These are phyloP conservation scores for Arthroderma sp. DNA, from an alignment of 2,329 filamentous ascomycete genomes.

Conservation along the genomic window DNA sequence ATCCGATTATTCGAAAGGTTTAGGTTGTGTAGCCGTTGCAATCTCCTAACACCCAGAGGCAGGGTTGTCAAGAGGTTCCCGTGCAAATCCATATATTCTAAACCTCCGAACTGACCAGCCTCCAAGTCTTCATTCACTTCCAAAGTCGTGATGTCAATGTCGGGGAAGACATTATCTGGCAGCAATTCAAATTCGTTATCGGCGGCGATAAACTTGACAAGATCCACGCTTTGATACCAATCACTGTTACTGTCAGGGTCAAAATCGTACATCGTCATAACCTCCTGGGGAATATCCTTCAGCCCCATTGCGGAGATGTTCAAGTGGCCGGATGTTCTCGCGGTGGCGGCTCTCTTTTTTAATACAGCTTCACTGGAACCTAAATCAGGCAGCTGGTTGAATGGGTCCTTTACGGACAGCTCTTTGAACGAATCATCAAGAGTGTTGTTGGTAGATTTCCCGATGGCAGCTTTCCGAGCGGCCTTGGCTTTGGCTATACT, in stretches of 20 bases:
- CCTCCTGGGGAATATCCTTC: constrained; percentile 64
- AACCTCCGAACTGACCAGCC: constrained; percentile 65
- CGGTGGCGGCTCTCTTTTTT: constrained; percentile 57
- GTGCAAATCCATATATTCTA: constrained; percentile 75
- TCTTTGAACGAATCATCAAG: constrained; percentile 37
- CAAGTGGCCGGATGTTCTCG: constrained; percentile 63
- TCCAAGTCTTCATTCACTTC: constrained; percentile 52
- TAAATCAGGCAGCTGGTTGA: constrained; percentile 49
- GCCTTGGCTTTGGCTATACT: constrained; percentile 90
- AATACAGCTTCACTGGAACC: constrained; percentile 53
- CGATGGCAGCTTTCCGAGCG: constrained; percentile 46
- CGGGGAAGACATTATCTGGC: constrained; percentile 65
- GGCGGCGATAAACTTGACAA: constrained; percentile 70
- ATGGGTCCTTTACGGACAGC: constrained; percentile 28
- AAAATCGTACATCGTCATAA: constrained; percentile 81
- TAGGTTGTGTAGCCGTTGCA: constrained; percentile 62
- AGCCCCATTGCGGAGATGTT: constrained; percentile 80
- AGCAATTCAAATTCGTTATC: constrained; percentile 76
- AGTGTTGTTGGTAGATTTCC: constrained; percentile 9
- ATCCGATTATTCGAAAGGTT: constrained; percentile 81
- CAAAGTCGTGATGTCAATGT: constrained; percentile 43
- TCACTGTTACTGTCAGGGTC: constrained; percentile 52
- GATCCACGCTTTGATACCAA: constrained; percentile 86
- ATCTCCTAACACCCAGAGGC: constrained; percentile 60
- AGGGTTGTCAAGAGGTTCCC: constrained; percentile 63